Evolutionary conservation across 176 grass and related monocot species (phyloP).

Genomic region (Cenchrus americanus): DNA sequence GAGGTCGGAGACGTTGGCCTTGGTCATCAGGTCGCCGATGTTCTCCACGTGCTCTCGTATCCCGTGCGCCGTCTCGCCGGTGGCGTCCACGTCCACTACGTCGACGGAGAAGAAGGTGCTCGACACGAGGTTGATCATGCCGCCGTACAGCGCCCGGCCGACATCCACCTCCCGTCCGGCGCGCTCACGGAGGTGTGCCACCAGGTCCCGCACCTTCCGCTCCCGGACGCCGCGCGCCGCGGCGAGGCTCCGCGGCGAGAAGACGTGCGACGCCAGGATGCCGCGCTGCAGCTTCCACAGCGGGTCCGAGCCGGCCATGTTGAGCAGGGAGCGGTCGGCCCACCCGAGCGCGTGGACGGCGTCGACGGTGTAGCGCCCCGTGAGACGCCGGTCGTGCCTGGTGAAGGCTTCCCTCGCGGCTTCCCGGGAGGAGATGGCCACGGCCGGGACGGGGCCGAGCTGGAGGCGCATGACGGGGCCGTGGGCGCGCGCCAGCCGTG

Average conservation of each 20-base stretch:
- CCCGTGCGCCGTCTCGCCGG: constrained; percentile 19
- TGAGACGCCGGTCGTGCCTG: constrained; percentile 31
- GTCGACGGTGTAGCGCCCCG: constrained; percentile 33
- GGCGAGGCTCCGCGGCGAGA: constrained; percentile 32
- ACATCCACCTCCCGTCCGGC: constrained; percentile 4
- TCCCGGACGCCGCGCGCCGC: constrained; percentile 10
- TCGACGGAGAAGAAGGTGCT: constrained; percentile 43
- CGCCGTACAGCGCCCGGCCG: not conserved
- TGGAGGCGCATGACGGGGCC: constrained; percentile 45
- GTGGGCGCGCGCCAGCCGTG: constrained; percentile 34
- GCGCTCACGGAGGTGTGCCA: not conserved
- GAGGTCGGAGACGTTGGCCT: constrained; percentile 51
- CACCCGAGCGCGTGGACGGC: constrained; percentile 13
- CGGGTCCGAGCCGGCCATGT: constrained; percentile 25
- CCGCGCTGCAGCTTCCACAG: constrained; percentile 39
- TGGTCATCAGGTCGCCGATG: not conserved
- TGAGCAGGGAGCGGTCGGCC: constrained; percentile 26
- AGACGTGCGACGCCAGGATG: constrained; percentile 34
- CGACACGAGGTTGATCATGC: constrained; percentile 42
- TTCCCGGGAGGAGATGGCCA: constrained; percentile 44
- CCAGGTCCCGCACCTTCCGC: constrained; percentile 27
- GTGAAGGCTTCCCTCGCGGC: constrained; percentile 33
- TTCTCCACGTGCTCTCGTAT: constrained; percentile 4
- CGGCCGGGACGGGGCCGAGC: constrained; percentile 24
- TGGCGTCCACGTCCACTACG: constrained; percentile 22